Evolutionary conservation across 352 stramenopile species (phyloP).

Genomic region (Phytophthora multivora): DNA sequence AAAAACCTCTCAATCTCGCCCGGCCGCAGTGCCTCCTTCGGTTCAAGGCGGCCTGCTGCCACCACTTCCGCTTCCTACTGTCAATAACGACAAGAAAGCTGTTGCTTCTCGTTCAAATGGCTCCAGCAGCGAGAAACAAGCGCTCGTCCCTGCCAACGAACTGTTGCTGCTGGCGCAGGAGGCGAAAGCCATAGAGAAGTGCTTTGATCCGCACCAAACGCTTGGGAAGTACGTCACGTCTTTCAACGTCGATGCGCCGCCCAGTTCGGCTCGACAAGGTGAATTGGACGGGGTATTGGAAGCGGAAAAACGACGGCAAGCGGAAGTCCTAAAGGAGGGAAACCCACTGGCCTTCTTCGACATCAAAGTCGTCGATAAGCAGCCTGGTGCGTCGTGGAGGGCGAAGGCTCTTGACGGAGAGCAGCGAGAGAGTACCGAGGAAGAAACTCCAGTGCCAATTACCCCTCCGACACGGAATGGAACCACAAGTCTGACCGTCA

Average conservation of each 20-base stretch:
- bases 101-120: background rate
- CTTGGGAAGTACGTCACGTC: constrained; percentile 50
- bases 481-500: constrained; percentile 18
- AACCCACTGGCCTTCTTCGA: constrained; percentile 70
- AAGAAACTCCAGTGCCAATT: background rate
- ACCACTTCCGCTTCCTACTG: background rate
- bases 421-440: background rate
- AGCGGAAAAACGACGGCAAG: constrained; percentile 37
- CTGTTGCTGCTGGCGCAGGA: constrained; percentile 49
- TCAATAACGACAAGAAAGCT: background rate
- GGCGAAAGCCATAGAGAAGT: constrained; percentile 17
- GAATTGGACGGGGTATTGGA: constrained; percentile 40
- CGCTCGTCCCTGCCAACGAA: constrained; percentile 62
- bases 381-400: constrained; percentile 17
- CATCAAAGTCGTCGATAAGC: constrained; percentile 36
- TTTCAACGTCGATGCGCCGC: constrained; percentile 66
- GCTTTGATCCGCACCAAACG: constrained; percentile 30
- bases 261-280: constrained; percentile 27
- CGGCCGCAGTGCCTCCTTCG: constrained; percentile 1
- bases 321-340: constrained; percentile 56
- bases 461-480: too few relatives aligned
- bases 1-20: constrained; percentile 8
- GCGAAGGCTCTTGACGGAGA: constrained; percentile 5
- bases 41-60: background rate
- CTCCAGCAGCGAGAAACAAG: constrained; percentile 1